Evolutionary conservation across 1,139 yeast species (phyloP).

Genomic region (Zygosaccharomyces pseudobailii): DNA sequence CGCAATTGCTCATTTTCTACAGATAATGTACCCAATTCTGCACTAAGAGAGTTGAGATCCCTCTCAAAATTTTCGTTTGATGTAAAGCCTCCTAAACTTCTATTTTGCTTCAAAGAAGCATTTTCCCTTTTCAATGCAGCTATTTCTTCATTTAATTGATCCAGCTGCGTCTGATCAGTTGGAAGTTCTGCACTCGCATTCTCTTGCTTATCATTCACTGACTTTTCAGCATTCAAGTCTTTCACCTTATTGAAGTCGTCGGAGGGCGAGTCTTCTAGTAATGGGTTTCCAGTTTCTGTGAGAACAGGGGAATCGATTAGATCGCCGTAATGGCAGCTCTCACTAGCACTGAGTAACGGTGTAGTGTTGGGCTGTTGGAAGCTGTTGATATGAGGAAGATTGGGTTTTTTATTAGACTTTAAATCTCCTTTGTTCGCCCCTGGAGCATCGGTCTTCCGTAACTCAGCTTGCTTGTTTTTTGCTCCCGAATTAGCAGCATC

Average conservation of each 20-base stretch:
- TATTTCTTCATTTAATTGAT: conserved; percentile 1
- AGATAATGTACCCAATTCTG: conserved; percentile 28
- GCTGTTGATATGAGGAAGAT: neutral
- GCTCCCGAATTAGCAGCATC: neutral
- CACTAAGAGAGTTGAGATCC: conserved; percentile 23
- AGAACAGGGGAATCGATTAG: conserved; percentile 7
- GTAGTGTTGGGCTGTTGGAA: conserved; percentile 2
- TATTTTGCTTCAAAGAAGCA: conserved; percentile 39
- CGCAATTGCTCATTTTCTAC: conserved; percentile 34
- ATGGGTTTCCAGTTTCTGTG: neutral
- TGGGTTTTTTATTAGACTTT: neutral
- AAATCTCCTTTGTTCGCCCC: neutral
- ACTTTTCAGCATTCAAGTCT: neutral
- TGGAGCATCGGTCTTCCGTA: neutral
- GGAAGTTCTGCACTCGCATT: neutral
- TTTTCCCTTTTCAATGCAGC: conserved; percentile 6
- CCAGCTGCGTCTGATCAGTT: neutral
- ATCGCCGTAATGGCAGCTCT: conserved; percentile 7
- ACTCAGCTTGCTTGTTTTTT: neutral
- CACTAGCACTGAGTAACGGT: conserved; percentile 2
- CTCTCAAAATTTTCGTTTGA: conserved; percentile 17
- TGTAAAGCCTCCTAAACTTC: conserved; percentile 36
- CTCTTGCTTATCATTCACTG: neutral
- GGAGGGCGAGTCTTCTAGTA: neutral
- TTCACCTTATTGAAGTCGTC: neutral